Conservation (phyloP, 2,329 filamentous ascomycete species). For the Dactylonectria macrodidyma region DNA sequence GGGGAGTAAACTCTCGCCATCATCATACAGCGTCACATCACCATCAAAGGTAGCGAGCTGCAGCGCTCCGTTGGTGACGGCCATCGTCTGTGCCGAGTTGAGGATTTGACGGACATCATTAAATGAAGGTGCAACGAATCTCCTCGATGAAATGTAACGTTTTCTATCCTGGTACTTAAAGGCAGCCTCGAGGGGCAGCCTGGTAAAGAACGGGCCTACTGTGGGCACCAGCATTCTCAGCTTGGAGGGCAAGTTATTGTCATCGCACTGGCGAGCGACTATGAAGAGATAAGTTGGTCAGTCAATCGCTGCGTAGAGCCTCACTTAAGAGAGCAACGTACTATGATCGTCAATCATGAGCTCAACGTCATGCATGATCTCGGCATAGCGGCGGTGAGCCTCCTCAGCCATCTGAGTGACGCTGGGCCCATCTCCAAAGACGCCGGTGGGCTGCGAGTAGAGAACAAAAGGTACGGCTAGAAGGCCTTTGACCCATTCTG, state of each 20-base stretch:
- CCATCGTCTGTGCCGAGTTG: slow-evolving; percentile 96
- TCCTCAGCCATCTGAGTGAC: slow-evolving; percentile 82
- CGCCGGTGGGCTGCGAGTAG: slow-evolving; percentile 92
- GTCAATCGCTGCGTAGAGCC: slow-evolving; percentile 7
- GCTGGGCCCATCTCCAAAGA: slow-evolving; percentile 79
- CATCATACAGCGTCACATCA: slow-evolving; percentile 95
- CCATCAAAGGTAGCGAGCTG: slow-evolving; percentile 96
- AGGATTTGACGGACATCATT: slow-evolving; percentile 95
- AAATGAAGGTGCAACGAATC: slow-evolving; percentile 96
- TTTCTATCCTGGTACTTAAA: slow-evolving; percentile 92
- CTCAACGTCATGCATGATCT: slow-evolving; percentile 96
- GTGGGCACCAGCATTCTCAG: slow-evolving; percentile 92
- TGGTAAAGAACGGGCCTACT: slow-evolving; percentile 94
- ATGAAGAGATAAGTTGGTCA: slow-evolving; percentile 9
- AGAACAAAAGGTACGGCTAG: slow-evolving; percentile 96
- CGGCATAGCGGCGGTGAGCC: slow-evolving; percentile 90
- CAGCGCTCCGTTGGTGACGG: slow-evolving; percentile 83
- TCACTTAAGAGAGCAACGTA: slow-evolving; percentile 53
- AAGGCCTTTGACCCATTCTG: slow-evolving; percentile 97
- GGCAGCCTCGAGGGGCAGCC: slow-evolving; percentile 87
- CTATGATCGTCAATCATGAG: slow-evolving; percentile 93
- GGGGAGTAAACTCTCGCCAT: slow-evolving; percentile 84
- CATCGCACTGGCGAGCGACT: slow-evolving; percentile 80
- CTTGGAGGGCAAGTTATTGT: slow-evolving; percentile 83
- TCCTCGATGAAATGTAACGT: slow-evolving; percentile 88